These are phyloP conservation scores for Cyclotella atomus DNA, from an alignment of 108 stramenopile genomes.

Conservation along the genomic window DNA sequence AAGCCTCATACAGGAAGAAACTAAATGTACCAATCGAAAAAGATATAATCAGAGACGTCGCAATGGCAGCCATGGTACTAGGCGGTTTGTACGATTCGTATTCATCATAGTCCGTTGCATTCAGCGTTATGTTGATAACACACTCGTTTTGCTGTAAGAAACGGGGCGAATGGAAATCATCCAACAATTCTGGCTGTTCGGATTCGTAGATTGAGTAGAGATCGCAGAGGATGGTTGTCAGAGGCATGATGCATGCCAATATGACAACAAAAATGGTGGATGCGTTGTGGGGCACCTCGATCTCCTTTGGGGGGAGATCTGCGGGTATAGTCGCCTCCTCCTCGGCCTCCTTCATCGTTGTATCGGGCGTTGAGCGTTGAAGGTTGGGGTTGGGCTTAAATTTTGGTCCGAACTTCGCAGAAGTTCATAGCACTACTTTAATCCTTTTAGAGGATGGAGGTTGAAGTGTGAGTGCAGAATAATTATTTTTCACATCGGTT, in stretches of 20 bases:
- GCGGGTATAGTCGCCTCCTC: neutral
- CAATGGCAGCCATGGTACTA: constrained; percentile 23
- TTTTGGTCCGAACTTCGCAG: no score
- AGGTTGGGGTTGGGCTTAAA: neutral
- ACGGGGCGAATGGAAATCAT: neutral
- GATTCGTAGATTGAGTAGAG: neutral
- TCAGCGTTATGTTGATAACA: neutral
- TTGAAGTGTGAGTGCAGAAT: no score
- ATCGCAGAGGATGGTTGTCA: neutral
- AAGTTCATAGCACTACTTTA: no score
- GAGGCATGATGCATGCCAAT: neutral
- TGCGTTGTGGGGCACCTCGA: neutral
- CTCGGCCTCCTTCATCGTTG: neutral
- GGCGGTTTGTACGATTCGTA: neutral
- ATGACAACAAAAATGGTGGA: constrained; percentile 3
- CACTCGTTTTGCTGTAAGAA: neutral
- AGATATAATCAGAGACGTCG: constrained; percentile 15
- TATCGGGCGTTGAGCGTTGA: neutral
- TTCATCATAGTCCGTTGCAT: neutral
- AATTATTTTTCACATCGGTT: no score
- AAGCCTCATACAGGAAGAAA: constrained; percentile 25
- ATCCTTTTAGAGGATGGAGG: no score
- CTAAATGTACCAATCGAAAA: constrained; percentile 9
- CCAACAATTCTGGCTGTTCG: neutral
- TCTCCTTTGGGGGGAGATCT: neutral